Evolutionary conservation across 805 yeast species (phyloP), one percentile per base, ranked within the genome.

Genomic region (Ogataea ramenticola): DNA sequence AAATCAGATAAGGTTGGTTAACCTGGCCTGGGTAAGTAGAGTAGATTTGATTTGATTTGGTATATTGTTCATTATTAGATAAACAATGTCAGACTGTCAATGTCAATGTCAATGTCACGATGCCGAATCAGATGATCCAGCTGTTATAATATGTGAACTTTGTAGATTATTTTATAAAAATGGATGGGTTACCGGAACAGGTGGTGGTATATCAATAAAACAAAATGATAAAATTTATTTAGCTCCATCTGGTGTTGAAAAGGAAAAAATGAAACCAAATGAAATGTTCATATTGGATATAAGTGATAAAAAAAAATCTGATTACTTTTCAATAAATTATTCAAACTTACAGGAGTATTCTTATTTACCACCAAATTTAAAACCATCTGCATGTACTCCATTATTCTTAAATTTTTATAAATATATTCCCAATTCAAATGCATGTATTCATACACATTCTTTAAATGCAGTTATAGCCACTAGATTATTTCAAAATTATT

Each of bases 161-260:
- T 89, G 96, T 60, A 70, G 77, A 42, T 66, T 75, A 16, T 87
- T 91, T 59, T 91, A 84, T 60, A 71, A 76, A 52, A 83, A 84
- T 56, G 83, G 86, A 41, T 89, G 96, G 96, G 91, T 87, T 53
- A 82, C 96, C 0, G 97, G 97, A 3, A 91, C 98, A 1, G 97
- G 96, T 3, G 98, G 97, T 29, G 97, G 97, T 3, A 82, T 91
- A 54, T 84, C 95, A 29, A 82, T 90, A 41, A 65, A 82, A 43
- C 71, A 74, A 2, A 74, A 71, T 1, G 71, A 78, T 47, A 55
- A 67, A 19, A 77, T 86, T 16, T 90, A 74, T 60, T 73, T 90
- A 35, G 95, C 97, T 0, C 97, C 98, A 4, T 85, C 95, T n/a
- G 97, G 97, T 1, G 95, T 90, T 9, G 96, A 90, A 60, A 90